phyloP scores from a whole-genome alignment of 768 basidiomycete species.

The Leccinum ochraceum region DNA sequence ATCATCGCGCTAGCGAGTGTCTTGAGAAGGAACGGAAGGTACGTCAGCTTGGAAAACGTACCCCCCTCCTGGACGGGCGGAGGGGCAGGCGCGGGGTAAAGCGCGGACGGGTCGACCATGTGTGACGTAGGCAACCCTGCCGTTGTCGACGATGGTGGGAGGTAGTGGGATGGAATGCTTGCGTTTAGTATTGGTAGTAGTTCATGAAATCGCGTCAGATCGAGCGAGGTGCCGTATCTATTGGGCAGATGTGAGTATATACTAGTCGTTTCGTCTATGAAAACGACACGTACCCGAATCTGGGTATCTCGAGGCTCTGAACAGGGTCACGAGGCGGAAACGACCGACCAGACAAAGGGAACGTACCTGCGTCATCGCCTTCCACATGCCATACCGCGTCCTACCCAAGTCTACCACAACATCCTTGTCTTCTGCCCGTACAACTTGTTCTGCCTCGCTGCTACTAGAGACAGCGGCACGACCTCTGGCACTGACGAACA shows the following conservation, averaged over 20 bases:
- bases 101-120: constrained; percentile 40
- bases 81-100: constrained; percentile 41
- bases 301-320: constrained; percentile 83
- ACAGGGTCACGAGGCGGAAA: background rate
- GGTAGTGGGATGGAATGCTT: constrained; percentile 63
- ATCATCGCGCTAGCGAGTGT: constrained; percentile 77
- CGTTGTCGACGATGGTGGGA: constrained; percentile 42
- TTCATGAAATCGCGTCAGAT: constrained; percentile 67
- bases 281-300: constrained; percentile 61
- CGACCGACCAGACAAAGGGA: background rate
- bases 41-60: constrained; percentile 69
- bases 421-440: constrained; percentile 5
- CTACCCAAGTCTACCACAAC: constrained; percentile 51
- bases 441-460: background rate
- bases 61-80: constrained; percentile 49
- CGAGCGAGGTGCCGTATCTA: constrained; percentile 74
- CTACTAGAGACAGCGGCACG: constrained; percentile 4
- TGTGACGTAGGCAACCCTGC: constrained; percentile 22
- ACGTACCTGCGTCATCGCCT: constrained; percentile 80
- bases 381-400: constrained; percentile 85
- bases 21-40: constrained; percentile 83
- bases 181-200: constrained; percentile 64
- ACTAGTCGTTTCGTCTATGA: background rate
- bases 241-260: constrained; percentile 3
- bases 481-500: constrained; percentile 41